These are phyloP conservation scores for Xylaria hypoxylon DNA, from an alignment of 2,329 filamentous ascomycete species.

Conservation along the genomic window DNA sequence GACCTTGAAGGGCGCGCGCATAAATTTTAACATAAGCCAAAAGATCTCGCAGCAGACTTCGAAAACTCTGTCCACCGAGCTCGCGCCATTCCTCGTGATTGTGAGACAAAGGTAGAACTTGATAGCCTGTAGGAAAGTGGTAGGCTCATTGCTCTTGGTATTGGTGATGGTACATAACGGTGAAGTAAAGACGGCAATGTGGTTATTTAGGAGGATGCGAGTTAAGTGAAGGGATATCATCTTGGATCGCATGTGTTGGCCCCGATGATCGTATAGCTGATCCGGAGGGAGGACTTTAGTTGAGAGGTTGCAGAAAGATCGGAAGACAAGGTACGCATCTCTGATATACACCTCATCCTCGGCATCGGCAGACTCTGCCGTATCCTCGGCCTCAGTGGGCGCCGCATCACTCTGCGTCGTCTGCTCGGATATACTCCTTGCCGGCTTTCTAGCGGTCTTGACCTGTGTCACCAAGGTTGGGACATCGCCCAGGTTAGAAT, in stretches of 20 bases:
- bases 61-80: conserved; percentile 90
- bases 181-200: conserved; percentile 89
- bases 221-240: conserved; percentile 95
- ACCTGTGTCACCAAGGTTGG: conserved; percentile 75
- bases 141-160: conserved; percentile 87
- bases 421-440: conserved; percentile 64
- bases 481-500: conserved; percentile 74
- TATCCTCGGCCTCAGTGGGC: conserved; percentile 64
- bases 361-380: conserved; percentile 69
- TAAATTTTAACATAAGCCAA: conserved; percentile 94
- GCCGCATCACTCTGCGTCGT: conserved; percentile 64
- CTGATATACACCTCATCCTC: conserved; percentile 98
- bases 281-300: conserved; percentile 91
- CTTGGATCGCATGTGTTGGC: conserved; percentile 97
- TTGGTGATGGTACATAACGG: conserved; percentile 92
- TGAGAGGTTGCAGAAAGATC: conserved; percentile 96
- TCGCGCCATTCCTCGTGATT: conserved; percentile 93
- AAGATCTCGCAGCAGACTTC: conserved; percentile 98
- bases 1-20: conserved; percentile 93
- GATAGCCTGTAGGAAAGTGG: conserved; percentile 91
- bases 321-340: conserved; percentile 96
- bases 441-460: conserved; percentile 59
- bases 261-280: conserved; percentile 90
- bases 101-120: conserved; percentile 97
- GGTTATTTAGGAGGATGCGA: conserved; percentile 94